Evolutionary conservation across 2,329 filamentous ascomycete species (phyloP).

Genomic region (Penicillium freii): DNA sequence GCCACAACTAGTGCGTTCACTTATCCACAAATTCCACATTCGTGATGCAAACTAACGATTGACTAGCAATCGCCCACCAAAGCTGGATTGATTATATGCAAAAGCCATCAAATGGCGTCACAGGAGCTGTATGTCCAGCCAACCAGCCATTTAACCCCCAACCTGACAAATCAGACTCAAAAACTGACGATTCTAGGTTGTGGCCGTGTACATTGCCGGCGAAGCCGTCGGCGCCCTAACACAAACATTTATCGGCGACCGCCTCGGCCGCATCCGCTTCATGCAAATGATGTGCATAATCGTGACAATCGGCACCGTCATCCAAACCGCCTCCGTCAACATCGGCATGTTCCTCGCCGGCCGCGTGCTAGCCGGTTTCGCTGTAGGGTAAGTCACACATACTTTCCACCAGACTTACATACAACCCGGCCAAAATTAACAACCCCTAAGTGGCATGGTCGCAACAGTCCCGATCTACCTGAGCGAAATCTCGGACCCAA

Average conservation of each 20-base stretch:
- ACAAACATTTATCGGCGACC: constrained; percentile 56
- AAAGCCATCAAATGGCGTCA: constrained; percentile 54
- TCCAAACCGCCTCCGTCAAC: constrained; percentile 56
- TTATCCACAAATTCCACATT: too few species aligned
- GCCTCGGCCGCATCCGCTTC: constrained; percentile 53
- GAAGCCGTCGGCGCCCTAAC: constrained; percentile 56
- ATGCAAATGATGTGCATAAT: constrained; percentile 55
- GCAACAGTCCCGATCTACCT: constrained; percentile 57
- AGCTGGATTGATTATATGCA: constrained; percentile 61
- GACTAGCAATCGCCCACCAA: constrained; percentile 55
- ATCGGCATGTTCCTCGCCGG: constrained; percentile 56
- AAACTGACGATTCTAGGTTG: constrained; percentile 40
- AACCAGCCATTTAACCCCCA: not conserved
- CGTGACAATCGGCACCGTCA: constrained; percentile 54
- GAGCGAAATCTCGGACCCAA: constrained; percentile 53
- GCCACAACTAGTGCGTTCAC: constrained; percentile 54
- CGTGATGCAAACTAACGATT: not conserved
- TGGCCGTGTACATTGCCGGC: constrained; percentile 60
- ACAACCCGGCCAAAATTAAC: not conserved
- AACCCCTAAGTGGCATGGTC: constrained; percentile 43
- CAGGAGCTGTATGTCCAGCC: constrained; percentile 48
- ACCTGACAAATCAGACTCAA: not conserved
- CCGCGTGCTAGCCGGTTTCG: constrained; percentile 49
- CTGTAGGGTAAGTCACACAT: constrained; percentile 42
- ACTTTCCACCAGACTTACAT: not conserved